phyloP scores from a whole-genome alignment of 805 yeast genomes.

The Candida hispaniensis region DNA sequence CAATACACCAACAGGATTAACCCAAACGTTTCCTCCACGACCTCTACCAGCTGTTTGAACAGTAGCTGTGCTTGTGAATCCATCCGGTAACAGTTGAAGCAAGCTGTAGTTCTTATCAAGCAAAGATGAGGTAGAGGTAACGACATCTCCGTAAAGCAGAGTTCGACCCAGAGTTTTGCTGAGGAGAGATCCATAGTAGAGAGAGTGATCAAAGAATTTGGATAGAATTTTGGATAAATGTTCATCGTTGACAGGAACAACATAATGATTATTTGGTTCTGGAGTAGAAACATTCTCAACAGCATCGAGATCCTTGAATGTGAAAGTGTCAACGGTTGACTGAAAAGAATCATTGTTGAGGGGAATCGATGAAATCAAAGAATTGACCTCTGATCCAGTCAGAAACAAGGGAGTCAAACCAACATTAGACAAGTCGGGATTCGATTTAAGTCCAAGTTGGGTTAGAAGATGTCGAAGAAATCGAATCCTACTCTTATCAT shows the following conservation, averaged over 20 bases:
- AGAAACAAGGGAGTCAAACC: conserved; percentile 62
- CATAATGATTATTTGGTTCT: conserved; percentile 8
- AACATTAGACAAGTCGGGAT: conserved; percentile 36
- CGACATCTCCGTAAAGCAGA: conserved; percentile 73
- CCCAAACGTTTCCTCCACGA: conserved; percentile 91
- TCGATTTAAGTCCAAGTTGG: conserved; percentile 61
- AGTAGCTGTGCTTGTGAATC: conserved; percentile 58
- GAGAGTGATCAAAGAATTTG: conserved; percentile 58
- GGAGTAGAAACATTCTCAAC: conserved; percentile 3
- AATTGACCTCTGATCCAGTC: conserved; percentile 24
- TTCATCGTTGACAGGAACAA: conserved; percentile 19
- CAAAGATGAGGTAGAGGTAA: conserved; percentile 75
- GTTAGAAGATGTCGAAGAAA: conserved; percentile 49
- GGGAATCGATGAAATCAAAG: conserved; percentile 1
- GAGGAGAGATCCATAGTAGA: conserved; percentile 37
- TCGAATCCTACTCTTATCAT: conserved; percentile 39
- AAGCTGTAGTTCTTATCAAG: conserved; percentile 61
- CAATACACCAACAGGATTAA: conserved; percentile 84
- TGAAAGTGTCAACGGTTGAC: conserved; percentile 7
- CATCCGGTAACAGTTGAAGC: conserved; percentile 54
- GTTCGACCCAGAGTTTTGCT: conserved; percentile 42
- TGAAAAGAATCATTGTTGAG: conserved; percentile 4
- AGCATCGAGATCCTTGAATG: too few relatives aligned
- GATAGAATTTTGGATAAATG: conserved; percentile 46
- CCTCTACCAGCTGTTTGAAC: conserved; percentile 89